phyloP scores from a whole-genome alignment of 2,329 filamentous ascomycete species.

The Fusarium falciforme region DNA sequence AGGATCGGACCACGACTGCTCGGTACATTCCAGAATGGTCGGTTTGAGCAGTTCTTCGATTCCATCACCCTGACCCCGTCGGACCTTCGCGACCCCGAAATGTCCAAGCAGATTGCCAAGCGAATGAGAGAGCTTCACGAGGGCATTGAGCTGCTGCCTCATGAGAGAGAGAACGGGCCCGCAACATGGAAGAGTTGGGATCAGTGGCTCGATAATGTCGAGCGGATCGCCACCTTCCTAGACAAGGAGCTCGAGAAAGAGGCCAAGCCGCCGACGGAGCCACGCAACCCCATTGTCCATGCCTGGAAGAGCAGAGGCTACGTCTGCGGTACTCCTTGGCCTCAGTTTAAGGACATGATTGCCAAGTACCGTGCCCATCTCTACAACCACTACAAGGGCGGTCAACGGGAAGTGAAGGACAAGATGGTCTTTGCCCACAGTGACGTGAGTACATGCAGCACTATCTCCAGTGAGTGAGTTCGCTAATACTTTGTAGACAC shows the following conservation, averaged over 20 bases:
- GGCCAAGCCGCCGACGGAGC: background rate
- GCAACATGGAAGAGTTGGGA: constrained; percentile 96
- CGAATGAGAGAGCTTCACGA: constrained; percentile 97
- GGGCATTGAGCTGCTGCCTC: constrained; percentile 84
- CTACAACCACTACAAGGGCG: constrained; percentile 76
- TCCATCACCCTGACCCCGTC: constrained; percentile 81
- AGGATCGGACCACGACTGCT: constrained; percentile 92
- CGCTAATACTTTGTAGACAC: constrained; percentile 69
- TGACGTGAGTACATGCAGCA: constrained; percentile 72
- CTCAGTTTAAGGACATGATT: constrained; percentile 78
- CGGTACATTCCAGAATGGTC: constrained; percentile 92
- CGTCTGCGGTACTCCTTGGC: constrained; percentile 88
- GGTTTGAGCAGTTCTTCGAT: constrained; percentile 95
- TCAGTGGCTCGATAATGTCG: constrained; percentile 80
- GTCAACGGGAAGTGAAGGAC: constrained; percentile 71
- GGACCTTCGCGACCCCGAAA: constrained; percentile 83
- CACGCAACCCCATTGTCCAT: constrained; percentile 49
- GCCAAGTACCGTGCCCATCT: constrained; percentile 82
- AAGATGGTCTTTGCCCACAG: constrained; percentile 96
- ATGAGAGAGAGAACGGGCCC: constrained; percentile 82
- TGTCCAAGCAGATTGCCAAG: constrained; percentile 93
- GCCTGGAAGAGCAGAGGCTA: constrained; percentile 77
- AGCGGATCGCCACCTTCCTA: constrained; percentile 66
- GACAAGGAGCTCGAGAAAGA: constrained; percentile 68
- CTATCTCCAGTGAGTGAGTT: too few species aligned